phyloP scores from a whole-genome alignment of 371 early-diverging fungal species.

The Dichotomocladium elegans region DNA sequence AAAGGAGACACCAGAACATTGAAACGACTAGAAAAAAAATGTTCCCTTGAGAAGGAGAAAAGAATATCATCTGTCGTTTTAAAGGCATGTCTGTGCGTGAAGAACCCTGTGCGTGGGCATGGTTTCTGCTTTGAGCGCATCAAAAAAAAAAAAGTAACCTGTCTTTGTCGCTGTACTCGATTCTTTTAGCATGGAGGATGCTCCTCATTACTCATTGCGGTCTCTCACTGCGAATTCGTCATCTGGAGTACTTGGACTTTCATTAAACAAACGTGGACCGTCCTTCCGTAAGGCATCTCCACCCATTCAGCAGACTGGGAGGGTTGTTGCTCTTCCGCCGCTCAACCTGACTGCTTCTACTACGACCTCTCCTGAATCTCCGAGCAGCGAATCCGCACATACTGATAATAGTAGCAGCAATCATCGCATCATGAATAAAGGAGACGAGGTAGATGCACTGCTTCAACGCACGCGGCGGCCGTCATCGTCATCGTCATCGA shows the following conservation, averaged over 20 bases:
- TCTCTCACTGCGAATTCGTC: constrained; percentile 13
- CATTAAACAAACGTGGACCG: constrained; percentile 14
- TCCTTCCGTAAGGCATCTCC: constrained; percentile 10
- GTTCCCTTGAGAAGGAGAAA: too few relatives aligned
- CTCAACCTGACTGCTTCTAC: constrained; percentile 11
- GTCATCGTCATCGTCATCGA: too few relatives aligned
- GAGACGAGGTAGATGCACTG: not conserved
- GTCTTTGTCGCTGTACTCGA: too few relatives aligned
- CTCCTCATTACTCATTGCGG: constrained; percentile 13
- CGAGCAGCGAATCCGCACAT: not conserved
- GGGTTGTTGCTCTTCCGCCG: constrained; percentile 15
- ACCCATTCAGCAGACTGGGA: constrained; percentile 9
- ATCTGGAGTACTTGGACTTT: constrained; percentile 10
- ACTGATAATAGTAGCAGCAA: not conserved
- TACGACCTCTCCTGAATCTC: not conserved
- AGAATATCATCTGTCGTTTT: too few relatives aligned
- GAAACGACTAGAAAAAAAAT: not conserved
- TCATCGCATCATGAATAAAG: constrained; percentile 1
- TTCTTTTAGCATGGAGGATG: too few relatives aligned
- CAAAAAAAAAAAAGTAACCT: too few relatives aligned
- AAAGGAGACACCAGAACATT: too few relatives aligned
- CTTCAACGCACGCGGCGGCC: constrained; percentile 7
- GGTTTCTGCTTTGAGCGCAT: too few relatives aligned
- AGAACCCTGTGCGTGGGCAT: too few relatives aligned
- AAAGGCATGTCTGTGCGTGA: too few relatives aligned